phyloP scores from a whole-genome alignment of 192 early-diverging fungal species.

The Entophlyctis helioformis region DNA sequence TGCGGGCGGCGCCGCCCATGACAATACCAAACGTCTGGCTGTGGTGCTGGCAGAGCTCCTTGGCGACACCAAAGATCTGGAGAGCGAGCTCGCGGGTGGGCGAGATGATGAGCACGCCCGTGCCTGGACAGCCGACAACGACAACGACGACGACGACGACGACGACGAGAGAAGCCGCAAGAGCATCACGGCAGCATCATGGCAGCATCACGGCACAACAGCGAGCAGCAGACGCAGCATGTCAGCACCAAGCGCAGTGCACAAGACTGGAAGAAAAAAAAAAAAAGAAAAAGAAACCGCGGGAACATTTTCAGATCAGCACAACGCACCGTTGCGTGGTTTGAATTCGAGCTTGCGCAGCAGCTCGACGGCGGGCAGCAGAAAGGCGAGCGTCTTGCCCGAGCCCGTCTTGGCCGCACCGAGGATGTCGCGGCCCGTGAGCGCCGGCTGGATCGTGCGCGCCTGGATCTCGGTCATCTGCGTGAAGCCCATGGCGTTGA shows the following conservation, averaged over 20 bases:
- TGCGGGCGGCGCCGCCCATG: slow-evolving; percentile 95
- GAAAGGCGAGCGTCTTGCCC: slow-evolving; percentile 89
- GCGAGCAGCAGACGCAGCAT: too few species aligned
- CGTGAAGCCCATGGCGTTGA: slow-evolving; percentile 67
- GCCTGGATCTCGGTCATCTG: slow-evolving; percentile 99
- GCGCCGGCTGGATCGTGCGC: slow-evolving; percentile 81
- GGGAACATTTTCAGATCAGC: too few species aligned
- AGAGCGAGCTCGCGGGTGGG: slow-evolving; percentile 97
- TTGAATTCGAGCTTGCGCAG: slow-evolving; percentile 88
- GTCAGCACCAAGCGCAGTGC: too few species aligned
- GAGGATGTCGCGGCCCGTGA: slow-evolving; percentile 94
- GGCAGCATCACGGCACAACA: too few species aligned
- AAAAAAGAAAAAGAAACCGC: too few species aligned
- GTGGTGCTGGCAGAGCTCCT: slow-evolving; percentile 88
- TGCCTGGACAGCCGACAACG: too few species aligned
- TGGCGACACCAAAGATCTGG: slow-evolving; percentile 94
- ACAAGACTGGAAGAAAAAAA: too few species aligned
- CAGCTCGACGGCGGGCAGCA: slow-evolving; percentile 89
- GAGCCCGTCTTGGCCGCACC: slow-evolving; percentile 98
- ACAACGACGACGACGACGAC: too few species aligned
- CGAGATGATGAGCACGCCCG: slow-evolving; percentile 88
- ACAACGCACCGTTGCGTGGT: too few species aligned
- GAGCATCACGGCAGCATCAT: too few species aligned
- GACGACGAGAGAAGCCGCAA: too few species aligned
- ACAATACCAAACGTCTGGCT: slow-evolving; percentile 97